These are phyloP conservation scores for Basidiobolus meristosporus DNA, from an alignment of 371 early-diverging fungal species.

Conservation along the genomic window DNA sequence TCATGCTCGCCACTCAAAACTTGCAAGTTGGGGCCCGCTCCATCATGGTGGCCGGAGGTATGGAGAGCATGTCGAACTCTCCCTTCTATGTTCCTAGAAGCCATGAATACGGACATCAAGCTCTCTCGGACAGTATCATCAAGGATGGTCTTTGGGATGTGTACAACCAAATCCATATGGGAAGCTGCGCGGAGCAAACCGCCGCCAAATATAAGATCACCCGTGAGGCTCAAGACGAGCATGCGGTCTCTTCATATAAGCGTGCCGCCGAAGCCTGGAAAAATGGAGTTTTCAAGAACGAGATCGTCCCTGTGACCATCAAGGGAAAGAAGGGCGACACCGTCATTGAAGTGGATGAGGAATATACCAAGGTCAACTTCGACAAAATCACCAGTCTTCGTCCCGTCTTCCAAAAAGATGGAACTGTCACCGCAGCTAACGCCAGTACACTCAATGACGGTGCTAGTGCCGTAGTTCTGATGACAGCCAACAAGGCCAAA, in stretches of 20 bases:
- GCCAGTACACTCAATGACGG: constrained; percentile 88
- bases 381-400: constrained; percentile 4
- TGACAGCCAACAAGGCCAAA: constrained; percentile 53
- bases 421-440: constrained; percentile 93
- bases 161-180: constrained; percentile 30
- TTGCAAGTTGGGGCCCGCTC: constrained; percentile 33
- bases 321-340: constrained; percentile 69
- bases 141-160: constrained; percentile 89
- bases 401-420: constrained; percentile 8
- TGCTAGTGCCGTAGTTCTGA: constrained; percentile 80
- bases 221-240: constrained; percentile 77
- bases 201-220: constrained; percentile 64
- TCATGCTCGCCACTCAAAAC: constrained; percentile 50
- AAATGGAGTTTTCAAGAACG: constrained; percentile 54
- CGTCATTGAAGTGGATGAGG: constrained; percentile 63
- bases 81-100: constrained; percentile 32
- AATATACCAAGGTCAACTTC: constrained; percentile 26
- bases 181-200: constrained; percentile 75
- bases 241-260: constrained; percentile 72
- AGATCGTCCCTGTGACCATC: constrained; percentile 77
- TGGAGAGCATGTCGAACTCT: constrained; percentile 88
- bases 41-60: constrained; percentile 78
- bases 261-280: constrained; percentile 66
- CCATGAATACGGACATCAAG: constrained; percentile 69
- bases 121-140: constrained; percentile 69